These are phyloP conservation scores for Chaetomium cochliodes DNA, from an alignment of 495 filamentous ascomycete genomes.

Conservation along the genomic window DNA sequence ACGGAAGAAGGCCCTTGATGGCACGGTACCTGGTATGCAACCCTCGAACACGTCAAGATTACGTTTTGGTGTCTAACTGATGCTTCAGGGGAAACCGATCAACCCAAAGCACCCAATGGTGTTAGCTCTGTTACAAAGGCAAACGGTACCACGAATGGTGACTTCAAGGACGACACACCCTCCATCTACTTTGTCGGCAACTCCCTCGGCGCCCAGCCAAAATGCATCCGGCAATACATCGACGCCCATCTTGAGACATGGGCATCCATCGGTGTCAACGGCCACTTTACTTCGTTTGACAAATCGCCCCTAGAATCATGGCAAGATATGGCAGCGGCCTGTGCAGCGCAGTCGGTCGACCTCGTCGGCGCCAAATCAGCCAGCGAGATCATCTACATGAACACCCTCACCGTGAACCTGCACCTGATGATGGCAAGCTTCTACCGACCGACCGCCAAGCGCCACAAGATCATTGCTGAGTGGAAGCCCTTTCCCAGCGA, in stretches of 20 bases:
- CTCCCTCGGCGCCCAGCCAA: slow-evolving; percentile 88
- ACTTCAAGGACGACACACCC: background rate
- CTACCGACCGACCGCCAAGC: slow-evolving; percentile 70
- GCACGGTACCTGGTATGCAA: slow-evolving; percentile 33
- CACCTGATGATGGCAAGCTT: slow-evolving; percentile 90
- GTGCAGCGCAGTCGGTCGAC: slow-evolving; percentile 50
- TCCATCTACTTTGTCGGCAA: slow-evolving; percentile 93
- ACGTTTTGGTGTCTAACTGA: background rate
- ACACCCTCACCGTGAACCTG: slow-evolving; percentile 86
- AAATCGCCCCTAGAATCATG: slow-evolving; percentile 74
- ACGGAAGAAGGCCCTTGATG: slow-evolving; percentile 55
- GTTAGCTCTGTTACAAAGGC: background rate
- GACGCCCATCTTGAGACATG: slow-evolving; percentile 78
- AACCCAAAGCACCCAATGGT: background rate
- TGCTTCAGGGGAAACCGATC: background rate
- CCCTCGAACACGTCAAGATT: background rate
- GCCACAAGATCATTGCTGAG: slow-evolving; percentile 90
- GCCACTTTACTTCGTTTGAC: slow-evolving; percentile 82
- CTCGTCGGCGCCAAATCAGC: slow-evolving; percentile 74
- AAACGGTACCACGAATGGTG: background rate
- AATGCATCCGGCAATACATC: slow-evolving; percentile 65
- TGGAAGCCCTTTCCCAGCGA: slow-evolving; percentile 94
- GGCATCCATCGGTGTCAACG: slow-evolving; percentile 89
- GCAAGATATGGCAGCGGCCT: slow-evolving; percentile 51
- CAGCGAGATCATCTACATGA: slow-evolving; percentile 85